Evolutionary conservation across 2,329 filamentous ascomycete species (phyloP).

Genomic region (Davidsoniella neocaledoniae): DNA sequence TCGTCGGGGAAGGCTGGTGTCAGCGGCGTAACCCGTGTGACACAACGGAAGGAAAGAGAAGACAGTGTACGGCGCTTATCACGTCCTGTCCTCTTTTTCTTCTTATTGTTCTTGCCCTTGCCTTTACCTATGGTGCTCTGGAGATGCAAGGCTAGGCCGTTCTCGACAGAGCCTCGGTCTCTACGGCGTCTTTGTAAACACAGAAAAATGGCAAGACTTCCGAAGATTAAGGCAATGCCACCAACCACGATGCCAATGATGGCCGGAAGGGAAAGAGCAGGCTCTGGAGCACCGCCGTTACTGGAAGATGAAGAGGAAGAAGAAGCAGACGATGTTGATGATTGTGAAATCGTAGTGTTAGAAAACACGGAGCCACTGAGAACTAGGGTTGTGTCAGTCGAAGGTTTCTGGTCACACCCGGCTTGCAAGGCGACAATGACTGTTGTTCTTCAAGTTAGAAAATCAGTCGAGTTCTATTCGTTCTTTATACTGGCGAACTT

Average conservation of each 20-base stretch:
- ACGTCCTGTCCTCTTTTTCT: no score
- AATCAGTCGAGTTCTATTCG: no score
- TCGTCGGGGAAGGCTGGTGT: slow-evolving; percentile 21
- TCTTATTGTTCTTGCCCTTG: no score
- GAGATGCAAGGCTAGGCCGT: slow-evolving; percentile 1
- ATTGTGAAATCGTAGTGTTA: slow-evolving; percentile 13
- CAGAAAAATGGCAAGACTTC: slow-evolving; percentile 23
- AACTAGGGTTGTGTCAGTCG: slow-evolving; percentile 20
- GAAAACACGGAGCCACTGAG: slow-evolving; percentile 31
- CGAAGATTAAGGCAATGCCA: slow-evolving; percentile 22
- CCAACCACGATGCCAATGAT: slow-evolving; percentile 20
- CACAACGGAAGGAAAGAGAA: slow-evolving; percentile 34
- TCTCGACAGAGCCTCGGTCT: slow-evolving; percentile 21
- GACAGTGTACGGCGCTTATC: slow-evolving; percentile 23
- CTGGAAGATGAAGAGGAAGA: no score
- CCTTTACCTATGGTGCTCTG: no score
- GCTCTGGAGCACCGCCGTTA: not conserved
- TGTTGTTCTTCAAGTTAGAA: slow-evolving; percentile 14
- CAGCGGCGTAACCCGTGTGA: slow-evolving; percentile 26
- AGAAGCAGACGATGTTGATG: no score
- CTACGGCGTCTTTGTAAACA: slow-evolving; percentile 32
- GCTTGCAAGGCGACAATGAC: slow-evolving; percentile 34
- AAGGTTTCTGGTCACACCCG: slow-evolving; percentile 32
- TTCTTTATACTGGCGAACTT: slow-evolving; percentile 14
- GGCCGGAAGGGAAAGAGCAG: not conserved